Conservation (phyloP, 352 stramenopile genomes). For the Phytophthora litchii region DNA sequence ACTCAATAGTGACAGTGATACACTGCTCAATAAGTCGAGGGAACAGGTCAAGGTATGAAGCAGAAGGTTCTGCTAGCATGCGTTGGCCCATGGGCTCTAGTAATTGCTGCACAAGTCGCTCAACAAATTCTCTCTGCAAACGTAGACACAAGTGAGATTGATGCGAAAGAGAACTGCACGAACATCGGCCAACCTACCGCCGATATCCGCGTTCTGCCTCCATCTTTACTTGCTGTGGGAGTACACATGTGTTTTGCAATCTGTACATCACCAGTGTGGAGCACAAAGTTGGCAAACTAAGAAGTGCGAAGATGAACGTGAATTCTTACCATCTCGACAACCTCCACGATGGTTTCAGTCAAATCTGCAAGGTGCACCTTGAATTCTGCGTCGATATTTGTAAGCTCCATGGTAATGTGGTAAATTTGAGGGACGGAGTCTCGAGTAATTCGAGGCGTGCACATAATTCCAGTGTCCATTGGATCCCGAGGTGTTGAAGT, state of each 20-base stretch:
- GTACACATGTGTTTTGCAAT: conserved; percentile 43
- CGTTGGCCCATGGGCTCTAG: conserved; percentile 53
- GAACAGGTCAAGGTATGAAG: conserved; percentile 49
- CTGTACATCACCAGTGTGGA: conserved; percentile 11
- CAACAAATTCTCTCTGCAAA: conserved; percentile 56
- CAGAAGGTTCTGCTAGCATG: conserved; percentile 45
- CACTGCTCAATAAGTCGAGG: conserved; percentile 61
- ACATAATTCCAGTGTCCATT: background rate
- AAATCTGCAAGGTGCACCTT: conserved; percentile 61
- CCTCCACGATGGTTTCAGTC: conserved; percentile 60
- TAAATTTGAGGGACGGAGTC: conserved; percentile 47
- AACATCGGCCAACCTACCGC: conserved; percentile 19
- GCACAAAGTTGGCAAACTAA: background rate
- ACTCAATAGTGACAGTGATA: conserved; percentile 63
- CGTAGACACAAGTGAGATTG: conserved; percentile 1
- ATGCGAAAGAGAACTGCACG: background rate
- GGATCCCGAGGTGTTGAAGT: conserved; percentile 22
- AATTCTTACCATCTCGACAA: conserved; percentile 39
- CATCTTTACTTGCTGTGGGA: conserved; percentile 27
- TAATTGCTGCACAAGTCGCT: conserved; percentile 53
- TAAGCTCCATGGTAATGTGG: conserved; percentile 62
- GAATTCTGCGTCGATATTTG: conserved; percentile 47
- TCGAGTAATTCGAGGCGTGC: conserved; percentile 10
- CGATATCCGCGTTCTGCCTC: conserved; percentile 26
- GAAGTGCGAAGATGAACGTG: background rate